These are phyloP conservation scores for Pelargonium myrrhifolium DNA, from an alignment of 441 rosid genomes.

Conservation along the genomic window DNA sequence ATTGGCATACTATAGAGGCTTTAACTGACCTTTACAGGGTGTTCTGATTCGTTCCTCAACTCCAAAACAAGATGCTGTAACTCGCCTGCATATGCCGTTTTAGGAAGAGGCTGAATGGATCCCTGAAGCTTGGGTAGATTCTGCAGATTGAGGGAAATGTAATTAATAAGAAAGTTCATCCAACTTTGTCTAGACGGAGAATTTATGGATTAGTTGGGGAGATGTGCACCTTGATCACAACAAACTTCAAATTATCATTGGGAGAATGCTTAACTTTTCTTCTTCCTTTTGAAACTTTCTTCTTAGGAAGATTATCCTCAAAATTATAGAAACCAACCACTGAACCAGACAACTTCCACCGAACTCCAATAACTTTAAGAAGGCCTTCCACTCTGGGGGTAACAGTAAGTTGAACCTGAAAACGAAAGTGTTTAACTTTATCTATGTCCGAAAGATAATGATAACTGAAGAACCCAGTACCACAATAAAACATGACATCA, in stretches of 20 bases:
- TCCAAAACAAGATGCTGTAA: conserved; percentile 64
- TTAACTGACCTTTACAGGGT: conserved; percentile 61
- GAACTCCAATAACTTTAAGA: conserved; percentile 78
- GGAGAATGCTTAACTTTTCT: conserved; percentile 49
- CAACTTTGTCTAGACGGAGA: conserved; percentile 17
- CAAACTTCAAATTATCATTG: conserved; percentile 52
- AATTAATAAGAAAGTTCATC: conserved; percentile 4
- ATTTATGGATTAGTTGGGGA: conserved; percentile 2
- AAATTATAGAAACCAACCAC: conserved; percentile 67
- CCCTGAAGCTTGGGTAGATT: conserved; percentile 90
- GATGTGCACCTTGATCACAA: conserved; percentile 67
- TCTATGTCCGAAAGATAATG: not conserved
- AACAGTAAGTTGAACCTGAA: conserved; percentile 79
- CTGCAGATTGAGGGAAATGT: conserved; percentile 33
- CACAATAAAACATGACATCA: not conserved
- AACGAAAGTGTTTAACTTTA: not conserved
- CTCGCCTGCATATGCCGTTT: conserved; percentile 69
- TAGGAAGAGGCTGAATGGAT: conserved; percentile 53
- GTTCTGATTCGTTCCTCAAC: conserved; percentile 61
- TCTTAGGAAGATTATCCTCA: conserved; percentile 40
- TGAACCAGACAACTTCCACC: conserved; percentile 87
- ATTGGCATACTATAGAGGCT: conserved; percentile 1
- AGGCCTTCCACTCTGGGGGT: conserved; percentile 81
- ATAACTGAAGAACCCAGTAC: conserved; percentile 4
- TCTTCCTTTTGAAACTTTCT: conserved; percentile 46